These are phyloP conservation scores for Lophiostoma macrostomum DNA, from an alignment of 495 filamentous ascomycete genomes.

Conservation along the genomic window DNA sequence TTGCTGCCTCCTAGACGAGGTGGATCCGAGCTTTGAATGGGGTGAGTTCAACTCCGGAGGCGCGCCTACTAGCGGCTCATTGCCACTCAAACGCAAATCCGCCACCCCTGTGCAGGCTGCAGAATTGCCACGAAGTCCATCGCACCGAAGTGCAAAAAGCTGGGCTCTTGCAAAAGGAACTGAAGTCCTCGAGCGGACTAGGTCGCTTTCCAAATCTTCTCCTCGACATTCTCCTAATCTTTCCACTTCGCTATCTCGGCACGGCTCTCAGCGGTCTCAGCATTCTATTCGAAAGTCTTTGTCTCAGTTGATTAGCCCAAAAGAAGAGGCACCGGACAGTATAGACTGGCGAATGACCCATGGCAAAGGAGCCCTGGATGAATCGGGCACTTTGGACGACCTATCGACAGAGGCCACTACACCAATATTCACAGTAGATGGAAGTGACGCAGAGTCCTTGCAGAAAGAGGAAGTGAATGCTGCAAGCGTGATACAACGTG, in stretches of 20 bases:
- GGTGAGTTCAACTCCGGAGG: slow-evolving; percentile 6
- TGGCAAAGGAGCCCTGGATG: slow-evolving; percentile 11
- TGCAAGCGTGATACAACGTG: slow-evolving; percentile 30
- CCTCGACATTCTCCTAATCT: slow-evolving; percentile 13
- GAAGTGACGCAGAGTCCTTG: background rate
- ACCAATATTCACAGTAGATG: background rate
- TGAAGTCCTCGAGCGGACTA: slow-evolving; percentile 21
- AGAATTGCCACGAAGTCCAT: slow-evolving; percentile 23
- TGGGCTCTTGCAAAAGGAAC: slow-evolving; percentile 29
- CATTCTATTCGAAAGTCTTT: slow-evolving; percentile 25
- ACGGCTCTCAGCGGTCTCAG: slow-evolving; percentile 19
- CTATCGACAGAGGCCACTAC: slow-evolving; percentile 4
- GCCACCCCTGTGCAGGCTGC: slow-evolving; percentile 26
- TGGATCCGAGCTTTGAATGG: slow-evolving; percentile 28
- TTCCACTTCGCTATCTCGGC: slow-evolving; percentile 18
- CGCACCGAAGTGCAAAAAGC: slow-evolving; percentile 22
- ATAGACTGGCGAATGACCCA: slow-evolving; percentile 21
- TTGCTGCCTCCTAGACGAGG: slow-evolving; percentile 43
- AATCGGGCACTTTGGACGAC: slow-evolving; percentile 10
- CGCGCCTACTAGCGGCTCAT: slow-evolving; percentile 4
- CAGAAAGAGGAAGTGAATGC: slow-evolving; percentile 21
- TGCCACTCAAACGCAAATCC: slow-evolving; percentile 33
- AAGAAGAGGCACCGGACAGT: slow-evolving; percentile 7
- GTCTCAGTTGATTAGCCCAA: slow-evolving; percentile 19
- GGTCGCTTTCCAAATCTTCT: slow-evolving; percentile 21